phyloP scores from a whole-genome alignment of 2,329 filamentous ascomycete species.

The Nakataea oryzae region DNA sequence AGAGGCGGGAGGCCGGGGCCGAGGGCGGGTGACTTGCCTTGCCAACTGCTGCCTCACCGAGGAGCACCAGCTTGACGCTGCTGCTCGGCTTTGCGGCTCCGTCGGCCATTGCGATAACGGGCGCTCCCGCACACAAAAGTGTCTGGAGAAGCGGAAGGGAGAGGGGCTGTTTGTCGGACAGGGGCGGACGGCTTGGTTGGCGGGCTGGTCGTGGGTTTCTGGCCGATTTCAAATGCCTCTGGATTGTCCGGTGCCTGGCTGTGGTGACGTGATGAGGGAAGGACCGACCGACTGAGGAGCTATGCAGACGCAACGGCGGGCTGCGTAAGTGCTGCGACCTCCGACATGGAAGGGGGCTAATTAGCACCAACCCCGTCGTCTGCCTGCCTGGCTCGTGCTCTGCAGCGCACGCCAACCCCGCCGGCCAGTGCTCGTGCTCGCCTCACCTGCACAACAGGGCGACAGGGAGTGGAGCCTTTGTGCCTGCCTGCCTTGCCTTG shows the following conservation, averaged over 20 bases:
- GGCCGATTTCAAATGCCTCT: neutral
- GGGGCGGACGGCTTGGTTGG: neutral
- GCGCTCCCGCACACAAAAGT: neutral
- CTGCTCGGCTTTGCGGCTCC: conserved; percentile 80
- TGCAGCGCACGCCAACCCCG: neutral
- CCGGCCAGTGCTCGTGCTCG: neutral
- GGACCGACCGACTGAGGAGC: neutral
- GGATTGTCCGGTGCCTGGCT: neutral
- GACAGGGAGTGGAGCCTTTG: neutral
- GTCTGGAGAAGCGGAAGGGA: neutral
- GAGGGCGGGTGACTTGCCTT: conserved; percentile 59
- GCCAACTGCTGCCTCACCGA: conserved; percentile 95
- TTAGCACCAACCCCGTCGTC: neutral
- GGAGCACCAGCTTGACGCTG: conserved; percentile 97
- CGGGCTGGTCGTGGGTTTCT: neutral
- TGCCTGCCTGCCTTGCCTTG: too few relatives aligned
- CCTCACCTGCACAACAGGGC: neutral
- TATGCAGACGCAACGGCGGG: neutral
- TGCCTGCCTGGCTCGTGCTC: neutral
- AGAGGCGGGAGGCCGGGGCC: neutral
- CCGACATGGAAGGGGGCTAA: neutral
- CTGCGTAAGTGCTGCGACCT: neutral
- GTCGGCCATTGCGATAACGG: conserved; percentile 51
- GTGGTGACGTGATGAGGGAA: neutral
- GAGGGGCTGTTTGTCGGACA: neutral